These are phyloP conservation scores for Pharus latifolius DNA, from an alignment of 176 grass and related monocot species.

Conservation along the genomic window DNA sequence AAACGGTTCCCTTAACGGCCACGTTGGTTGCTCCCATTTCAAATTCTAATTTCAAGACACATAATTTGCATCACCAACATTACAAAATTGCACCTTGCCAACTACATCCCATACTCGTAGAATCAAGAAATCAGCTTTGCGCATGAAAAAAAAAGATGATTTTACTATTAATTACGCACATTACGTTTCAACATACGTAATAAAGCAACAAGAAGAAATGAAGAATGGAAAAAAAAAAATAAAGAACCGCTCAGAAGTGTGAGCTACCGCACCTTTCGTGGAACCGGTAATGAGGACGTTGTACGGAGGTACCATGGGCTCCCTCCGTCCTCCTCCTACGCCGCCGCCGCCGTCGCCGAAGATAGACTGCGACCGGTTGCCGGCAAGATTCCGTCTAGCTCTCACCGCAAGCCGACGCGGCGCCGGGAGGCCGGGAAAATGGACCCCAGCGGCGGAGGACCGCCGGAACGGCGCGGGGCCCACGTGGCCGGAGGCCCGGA, in stretches of 20 bases:
- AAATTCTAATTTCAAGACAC: not conserved
- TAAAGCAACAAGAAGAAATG: not conserved
- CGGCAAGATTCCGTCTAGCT: not conserved
- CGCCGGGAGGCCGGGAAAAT: not conserved
- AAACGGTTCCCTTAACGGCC: no score
- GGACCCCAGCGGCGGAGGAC: not conserved
- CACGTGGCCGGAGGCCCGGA: not conserved
- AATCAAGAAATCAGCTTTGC: no score
- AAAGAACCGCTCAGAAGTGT: not conserved
- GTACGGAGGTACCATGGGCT: conserved; percentile 66
- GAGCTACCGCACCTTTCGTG: conserved; percentile 47
- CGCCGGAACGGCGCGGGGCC: not conserved
- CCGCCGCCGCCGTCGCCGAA: not conserved
- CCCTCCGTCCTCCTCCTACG: conserved; percentile 6
- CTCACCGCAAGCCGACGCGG: not conserved
- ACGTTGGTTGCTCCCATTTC: no score
- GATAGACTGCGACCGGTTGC: conserved; percentile 10
- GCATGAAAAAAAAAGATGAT: no score
- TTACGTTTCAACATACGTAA: not conserved
- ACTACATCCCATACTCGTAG: no score
- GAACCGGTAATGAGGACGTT: conserved; percentile 94
- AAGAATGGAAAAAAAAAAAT: not conserved
- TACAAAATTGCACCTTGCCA: not conserved
- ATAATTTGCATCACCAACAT: not conserved
- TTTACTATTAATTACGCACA: not conserved